Evolutionary conservation across 495 filamentous ascomycete genomes (phyloP), one percentile per base, ranked within the genome.

Genomic region (Sordaria brevicollis): DNA sequence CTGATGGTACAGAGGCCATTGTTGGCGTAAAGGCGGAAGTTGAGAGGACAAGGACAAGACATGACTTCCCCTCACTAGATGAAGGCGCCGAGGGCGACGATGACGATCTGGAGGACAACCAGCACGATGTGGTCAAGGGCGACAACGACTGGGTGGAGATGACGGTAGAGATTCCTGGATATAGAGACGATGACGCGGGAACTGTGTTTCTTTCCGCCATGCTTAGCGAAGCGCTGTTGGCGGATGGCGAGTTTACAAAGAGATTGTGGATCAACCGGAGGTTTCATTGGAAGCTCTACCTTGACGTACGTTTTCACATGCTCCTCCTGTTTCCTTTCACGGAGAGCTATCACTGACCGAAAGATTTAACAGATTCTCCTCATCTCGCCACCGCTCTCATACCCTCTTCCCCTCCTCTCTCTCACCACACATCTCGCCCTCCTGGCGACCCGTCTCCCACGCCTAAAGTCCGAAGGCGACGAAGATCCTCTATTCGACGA

Each of bases 401-500:
- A 97, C 76, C 95, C 95, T 0, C 88, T 97, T 15, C 94, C 96
- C 2, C 88, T 98, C 8, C 89, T 98, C 38, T 95, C 92, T 36
- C 86, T 98, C 37, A 96, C 95, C 1, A 96, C 93, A 3, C 93
- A 98, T 79, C 91, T 99, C 70, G 95, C 95, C n/a, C 91, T 99
- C 35, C 89, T 97, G 65, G 88, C 90, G 43, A 92, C 94, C 7
- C 90, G 91, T 69, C 87, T 98, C 3, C 95, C 95, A 19, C 86
- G 89, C 35, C 82, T 96, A 29, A 91, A 92, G 76, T 96, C 92
- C 29, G 89, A 93, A 75, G 84, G 85, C 68, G 93, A 96, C 77
- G 95, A 99, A 81, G 96, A 99, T 75, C 96, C 96, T 2, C 89
- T 97, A 74, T 98, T 99, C 83, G 90, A 97, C 83, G 96, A 99